Base-by-base conservation (phyloP, 495 filamentous ascomycete genomes). In the Talaromyces adpressus region DNA sequence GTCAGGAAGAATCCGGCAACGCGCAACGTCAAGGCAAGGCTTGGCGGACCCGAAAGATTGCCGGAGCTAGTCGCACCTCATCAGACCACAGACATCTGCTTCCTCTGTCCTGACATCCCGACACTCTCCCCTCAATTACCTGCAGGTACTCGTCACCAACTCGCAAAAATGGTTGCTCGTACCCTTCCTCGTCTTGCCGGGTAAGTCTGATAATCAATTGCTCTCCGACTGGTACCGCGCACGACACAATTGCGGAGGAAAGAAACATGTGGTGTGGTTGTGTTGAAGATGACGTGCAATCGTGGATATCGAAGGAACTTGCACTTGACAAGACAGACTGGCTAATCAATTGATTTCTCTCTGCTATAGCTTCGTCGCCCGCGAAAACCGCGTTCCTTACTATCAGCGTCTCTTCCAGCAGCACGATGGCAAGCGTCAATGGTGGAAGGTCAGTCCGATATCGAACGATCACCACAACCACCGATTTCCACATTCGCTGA, bases 351-450 rank as follows among this genome's bases (percentile, higher is more conserved):
- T 52, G 7, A 20, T 49, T 65, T 60, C 4, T 29, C 54, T 12
- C 64, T 18, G 6, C 12, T 67, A 32, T 71, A 88, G 88, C 73
- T 81, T 88, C 75, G 67, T 92, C 81, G 81, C 91, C 86, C 89
- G 89, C 75, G 82, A 85, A 74, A 97, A 97, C 85, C 86, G 85
- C 73, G 92, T 96, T 70, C 90, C 87, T 36, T 76, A 88, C 73
- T 89, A 91, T 78, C 92, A 97, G 83, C 82, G 85, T 66, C 76
- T 89, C 52, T 93, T 91, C 81, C 92, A 96, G 80, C 79, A 82
- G 57, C 85, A 93, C 69, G 89, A 91, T 76, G 87, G 91, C 71
- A 80, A 87, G 68, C 86, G 92, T 73, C 79, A 92, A 76, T 96
- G 92, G 92, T 84, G 84, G 75, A 92, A 95, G 81, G 92, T 96